Evolutionary conservation across 306 rosid species (phyloP).

Genomic region (Inga laurina): DNA sequence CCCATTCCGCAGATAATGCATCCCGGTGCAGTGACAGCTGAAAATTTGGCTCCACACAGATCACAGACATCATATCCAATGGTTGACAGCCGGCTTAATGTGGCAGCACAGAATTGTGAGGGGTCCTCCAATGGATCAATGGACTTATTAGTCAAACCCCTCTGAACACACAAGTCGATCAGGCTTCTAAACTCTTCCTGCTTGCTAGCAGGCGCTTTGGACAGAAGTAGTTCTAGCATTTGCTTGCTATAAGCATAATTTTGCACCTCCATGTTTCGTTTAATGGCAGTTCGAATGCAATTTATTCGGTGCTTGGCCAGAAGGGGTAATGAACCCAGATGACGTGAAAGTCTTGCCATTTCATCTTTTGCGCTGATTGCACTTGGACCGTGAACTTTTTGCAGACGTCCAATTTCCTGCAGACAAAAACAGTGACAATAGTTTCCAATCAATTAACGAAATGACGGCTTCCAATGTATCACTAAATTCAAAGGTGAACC

Average conservation of each 20-base stretch:
- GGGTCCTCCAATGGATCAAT: constrained; percentile 96
- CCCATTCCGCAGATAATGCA: constrained; percentile 99
- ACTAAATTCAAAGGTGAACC: background rate
- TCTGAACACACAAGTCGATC: constrained; percentile 82
- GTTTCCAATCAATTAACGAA: constrained; percentile 20
- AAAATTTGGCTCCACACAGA: constrained; percentile 95
- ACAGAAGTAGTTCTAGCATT: constrained; percentile 89
- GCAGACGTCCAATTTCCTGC: constrained; percentile 97
- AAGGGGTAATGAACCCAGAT: constrained; percentile 95
- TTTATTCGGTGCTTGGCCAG: constrained; percentile 92
- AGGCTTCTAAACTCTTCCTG: constrained; percentile 94
- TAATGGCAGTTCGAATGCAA: constrained; percentile 94
- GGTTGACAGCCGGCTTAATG: constrained; percentile 91
- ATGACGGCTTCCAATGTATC: constrained; percentile 1
- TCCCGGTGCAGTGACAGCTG: constrained; percentile 80
- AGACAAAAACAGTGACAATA: constrained; percentile 20
- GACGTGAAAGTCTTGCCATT: constrained; percentile 98
- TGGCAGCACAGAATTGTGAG: constrained; percentile 89
- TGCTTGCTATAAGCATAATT: constrained; percentile 87
- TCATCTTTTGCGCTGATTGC: constrained; percentile 97
- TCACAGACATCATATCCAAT: constrained; percentile 98
- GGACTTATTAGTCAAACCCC: constrained; percentile 90
- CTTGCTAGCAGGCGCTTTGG: constrained; percentile 90
- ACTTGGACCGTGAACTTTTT: constrained; percentile 83
- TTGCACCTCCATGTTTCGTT: constrained; percentile 96